Percentiles rank a stretch among this genome's conserved stretches.
phyloP scores from a whole-genome alignment of 352 stramenopile species.

The Globisporangium orthogonon region DNA sequence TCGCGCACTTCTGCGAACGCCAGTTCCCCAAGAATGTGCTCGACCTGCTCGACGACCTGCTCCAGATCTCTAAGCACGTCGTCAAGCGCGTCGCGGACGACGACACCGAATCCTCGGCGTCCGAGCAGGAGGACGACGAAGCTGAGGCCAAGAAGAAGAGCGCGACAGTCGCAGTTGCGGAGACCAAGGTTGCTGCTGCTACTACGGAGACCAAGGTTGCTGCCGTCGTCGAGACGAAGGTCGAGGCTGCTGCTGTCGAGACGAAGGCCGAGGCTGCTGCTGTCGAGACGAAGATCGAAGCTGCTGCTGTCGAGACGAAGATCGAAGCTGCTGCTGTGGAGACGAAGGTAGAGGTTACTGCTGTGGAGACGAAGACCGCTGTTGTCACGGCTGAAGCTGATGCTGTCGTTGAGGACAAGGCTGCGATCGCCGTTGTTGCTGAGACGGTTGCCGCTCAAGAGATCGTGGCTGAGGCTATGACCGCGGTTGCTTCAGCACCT shows the following conservation, averaged over 20 bases:
- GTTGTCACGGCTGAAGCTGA: not conserved
- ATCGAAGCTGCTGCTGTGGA: slow-evolving; percentile 8
- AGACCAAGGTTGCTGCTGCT: slow-evolving; percentile 2
- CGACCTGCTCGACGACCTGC: slow-evolving; percentile 42
- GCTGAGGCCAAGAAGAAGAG: slow-evolving; percentile 4
- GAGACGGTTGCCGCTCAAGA: not conserved
- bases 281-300: not conserved
- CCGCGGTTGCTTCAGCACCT: not conserved
- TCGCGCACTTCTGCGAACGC: slow-evolving; percentile 46
- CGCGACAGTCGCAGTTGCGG: not conserved
- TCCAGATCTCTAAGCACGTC: slow-evolving; percentile 42
- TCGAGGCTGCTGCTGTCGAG: not conserved
- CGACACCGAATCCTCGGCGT: slow-evolving; percentile 10
- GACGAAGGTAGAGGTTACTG: slow-evolving; percentile 8
- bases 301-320: not conserved
- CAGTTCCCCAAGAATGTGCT: slow-evolving; percentile 30
- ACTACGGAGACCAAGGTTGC: slow-evolving; percentile 1
- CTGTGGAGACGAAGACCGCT: not conserved
- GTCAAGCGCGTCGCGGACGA: slow-evolving; percentile 11
- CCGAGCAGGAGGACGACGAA: slow-evolving; percentile 11
- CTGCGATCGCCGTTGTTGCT: not conserved
- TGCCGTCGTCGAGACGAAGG: not conserved
- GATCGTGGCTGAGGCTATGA: slow-evolving; percentile 1
- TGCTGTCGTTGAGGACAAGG: not conserved
- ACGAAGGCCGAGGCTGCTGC: no score